Evolutionary conservation across 129 eudicot species (phyloP), one percentile per base, ranked within the genome.

Genomic region (Saussurea involucrata): DNA sequence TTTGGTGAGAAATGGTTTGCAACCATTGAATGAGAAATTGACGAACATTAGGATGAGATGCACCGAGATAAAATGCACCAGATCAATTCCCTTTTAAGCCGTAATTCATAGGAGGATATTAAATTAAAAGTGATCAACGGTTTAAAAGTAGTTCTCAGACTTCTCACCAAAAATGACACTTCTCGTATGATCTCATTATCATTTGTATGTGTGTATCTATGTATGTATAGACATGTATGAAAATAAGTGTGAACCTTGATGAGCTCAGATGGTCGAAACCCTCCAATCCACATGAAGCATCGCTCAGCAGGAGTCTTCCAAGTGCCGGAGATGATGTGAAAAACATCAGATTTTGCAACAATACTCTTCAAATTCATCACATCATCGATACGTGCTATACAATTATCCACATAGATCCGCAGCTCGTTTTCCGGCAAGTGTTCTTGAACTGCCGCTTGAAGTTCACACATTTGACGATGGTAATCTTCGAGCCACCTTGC

Each of bases 241-340:
- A 21, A 4, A 66, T 20, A 42, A 31, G 63, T 61, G 12, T 63
- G 44, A 34, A 93, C 98, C 96, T 95, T 95, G 77, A 95, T 88
- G 82, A 95, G 76, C 72, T 89, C 92, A 3, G 99, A 95, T 22
- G 99, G 99, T 32, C 99, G 92, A 72, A 95, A 95, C n/a, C 92
- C 97, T 29, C 99, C 99, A 27, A 95, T 85, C 99, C 99, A 95
- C 96, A 95, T 85, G 87, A 92, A 95, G 86, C 97, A 92, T 11
- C 99, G 89, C 82, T 95, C 99, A 7, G 99, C 96, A 6, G 99
- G 99, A 55, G 99, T 89, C 83, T 87, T 95, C 99, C 99, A 95
- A 42, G 85, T 83, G 79, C 99, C 99, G 8, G 99, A 92, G 37
- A 92, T 84, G 29, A 95, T 85, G 76, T 95, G 99, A 63, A 95